Percentiles rank a stretch among this genome's conserved stretches.
Conservation (phyloP, 23 red algal genomes). For the Gracilariopsis chorda region DNA sequence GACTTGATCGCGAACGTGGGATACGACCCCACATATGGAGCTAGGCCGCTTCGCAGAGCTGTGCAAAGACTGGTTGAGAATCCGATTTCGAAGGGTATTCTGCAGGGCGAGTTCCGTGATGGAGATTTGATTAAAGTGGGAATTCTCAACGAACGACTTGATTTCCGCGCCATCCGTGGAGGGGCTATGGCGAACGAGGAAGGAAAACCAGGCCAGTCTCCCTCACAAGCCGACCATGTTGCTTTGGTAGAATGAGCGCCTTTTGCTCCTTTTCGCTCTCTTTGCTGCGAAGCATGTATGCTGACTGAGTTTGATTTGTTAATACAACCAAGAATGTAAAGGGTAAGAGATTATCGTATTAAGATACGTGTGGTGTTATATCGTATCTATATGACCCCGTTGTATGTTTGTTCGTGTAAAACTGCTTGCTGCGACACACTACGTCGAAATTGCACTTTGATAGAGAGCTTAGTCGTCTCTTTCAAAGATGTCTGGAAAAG, state of each 20-base stretch:
- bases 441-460: no score
- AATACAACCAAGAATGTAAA: no score
- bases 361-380: no score
- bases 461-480: no score
- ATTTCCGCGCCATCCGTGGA: constrained; percentile 30
- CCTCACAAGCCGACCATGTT: constrained; percentile 6
- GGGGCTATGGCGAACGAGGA: constrained; percentile 3
- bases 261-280: neutral
- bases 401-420: no score
- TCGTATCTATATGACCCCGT: no score
- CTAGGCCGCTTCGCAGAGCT: constrained; percentile 84
- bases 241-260: constrained; percentile 14
- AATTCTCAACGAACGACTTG: constrained; percentile 41
- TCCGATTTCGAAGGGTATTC: constrained; percentile 90
- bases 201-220: neutral
- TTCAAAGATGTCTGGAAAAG: no score
- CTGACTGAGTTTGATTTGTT: no score
- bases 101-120: constrained; percentile 77
- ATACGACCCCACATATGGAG: constrained; percentile 93
- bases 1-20: constrained; percentile 86
- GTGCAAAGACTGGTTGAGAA: constrained; percentile 96
- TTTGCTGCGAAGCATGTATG: no score
- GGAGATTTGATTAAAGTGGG: constrained; percentile 66
- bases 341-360: no score
- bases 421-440: no score